These are phyloP conservation scores for Eutypa lata DNA, from an alignment of 2,329 filamentous ascomycete species.

Conservation along the genomic window DNA sequence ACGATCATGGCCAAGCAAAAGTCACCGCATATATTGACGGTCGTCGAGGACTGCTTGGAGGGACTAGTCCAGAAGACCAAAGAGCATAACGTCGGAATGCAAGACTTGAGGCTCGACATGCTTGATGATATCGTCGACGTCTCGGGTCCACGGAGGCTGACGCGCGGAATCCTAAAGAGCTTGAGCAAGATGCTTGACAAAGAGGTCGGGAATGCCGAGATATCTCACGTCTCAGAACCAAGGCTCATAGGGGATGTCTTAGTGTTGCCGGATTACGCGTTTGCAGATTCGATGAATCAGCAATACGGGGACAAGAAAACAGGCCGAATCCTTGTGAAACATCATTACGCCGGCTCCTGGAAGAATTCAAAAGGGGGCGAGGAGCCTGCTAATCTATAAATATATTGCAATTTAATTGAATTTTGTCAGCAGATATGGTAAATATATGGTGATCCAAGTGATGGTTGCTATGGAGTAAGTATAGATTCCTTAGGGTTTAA, in stretches of 20 bases:
- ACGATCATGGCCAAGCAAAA: constrained; percentile 26
- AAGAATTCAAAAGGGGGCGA: constrained; percentile 3
- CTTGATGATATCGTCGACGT: constrained; percentile 27
- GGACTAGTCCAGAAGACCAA: constrained; percentile 10
- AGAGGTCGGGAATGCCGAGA: constrained; percentile 13
- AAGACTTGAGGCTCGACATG: constrained; percentile 17
- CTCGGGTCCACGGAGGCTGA: constrained; percentile 25
- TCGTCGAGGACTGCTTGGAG: constrained; percentile 26
- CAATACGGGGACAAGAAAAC: constrained; percentile 4
- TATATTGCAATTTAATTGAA: too few species aligned
- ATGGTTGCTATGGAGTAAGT: too few species aligned
- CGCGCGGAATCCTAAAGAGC: constrained; percentile 22
- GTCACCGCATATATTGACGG: constrained; percentile 20
- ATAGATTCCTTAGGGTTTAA: too few species aligned
- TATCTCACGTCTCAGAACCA: constrained; percentile 21
- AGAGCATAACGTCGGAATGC: constrained; percentile 13
- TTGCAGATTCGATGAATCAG: constrained; percentile 6
- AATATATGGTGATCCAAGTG: too few species aligned
- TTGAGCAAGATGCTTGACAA: constrained; percentile 15
- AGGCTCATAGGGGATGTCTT: constrained; percentile 25
- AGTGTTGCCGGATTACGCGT: constrained; percentile 5
- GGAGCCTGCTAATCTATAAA: not conserved
- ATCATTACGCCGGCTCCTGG: constrained; percentile 7
- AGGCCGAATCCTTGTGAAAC: constrained; percentile 1
- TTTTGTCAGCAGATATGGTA: too few species aligned